Percentiles rank a stretch among this genome's conserved stretches.
phyloP scores from a whole-genome alignment of 768 basidiomycete species.

The Auriscalpium orientale region DNA sequence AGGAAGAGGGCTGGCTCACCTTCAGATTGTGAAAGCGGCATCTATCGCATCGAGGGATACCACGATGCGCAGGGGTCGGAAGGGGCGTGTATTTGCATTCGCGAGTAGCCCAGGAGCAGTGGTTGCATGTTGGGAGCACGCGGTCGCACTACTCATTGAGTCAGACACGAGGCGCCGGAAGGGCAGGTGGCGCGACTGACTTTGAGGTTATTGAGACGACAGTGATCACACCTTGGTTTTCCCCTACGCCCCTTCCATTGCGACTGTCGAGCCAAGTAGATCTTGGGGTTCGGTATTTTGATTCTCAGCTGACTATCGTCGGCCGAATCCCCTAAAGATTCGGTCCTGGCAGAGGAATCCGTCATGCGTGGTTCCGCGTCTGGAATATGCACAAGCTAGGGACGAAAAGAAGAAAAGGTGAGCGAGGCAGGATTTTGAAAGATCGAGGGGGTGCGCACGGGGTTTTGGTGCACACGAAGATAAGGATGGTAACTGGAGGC shows the following conservation, averaged over 20 bases:
- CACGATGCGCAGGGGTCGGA: constrained; percentile 68
- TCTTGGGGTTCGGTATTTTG: constrained; percentile 59
- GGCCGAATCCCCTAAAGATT: constrained; percentile 25
- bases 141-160: constrained; percentile 50
- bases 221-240: constrained; percentile 69
- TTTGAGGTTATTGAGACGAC: constrained; percentile 65
- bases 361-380: constrained; percentile 1
- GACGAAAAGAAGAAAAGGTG: too few relatives aligned
- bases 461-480: too few relatives aligned
- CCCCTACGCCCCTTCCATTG: constrained; percentile 71
- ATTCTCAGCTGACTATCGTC: constrained; percentile 43
- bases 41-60: constrained; percentile 66
- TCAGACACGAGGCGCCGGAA: constrained; percentile 8
- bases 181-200: constrained; percentile 29
- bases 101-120: constrained; percentile 56
- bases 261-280: constrained; percentile 61
- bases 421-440: too few relatives aligned
- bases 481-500: too few relatives aligned
- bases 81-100: constrained; percentile 69
- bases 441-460: too few relatives aligned
- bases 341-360: constrained; percentile 21
- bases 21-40: constrained; percentile 63
- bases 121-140: constrained; percentile 62
- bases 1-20: constrained; percentile 28
- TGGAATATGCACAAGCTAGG: too few relatives aligned